Base-by-base conservation (phyloP, 106 monocot genomes). In the Vanilla planifolia region DNA sequence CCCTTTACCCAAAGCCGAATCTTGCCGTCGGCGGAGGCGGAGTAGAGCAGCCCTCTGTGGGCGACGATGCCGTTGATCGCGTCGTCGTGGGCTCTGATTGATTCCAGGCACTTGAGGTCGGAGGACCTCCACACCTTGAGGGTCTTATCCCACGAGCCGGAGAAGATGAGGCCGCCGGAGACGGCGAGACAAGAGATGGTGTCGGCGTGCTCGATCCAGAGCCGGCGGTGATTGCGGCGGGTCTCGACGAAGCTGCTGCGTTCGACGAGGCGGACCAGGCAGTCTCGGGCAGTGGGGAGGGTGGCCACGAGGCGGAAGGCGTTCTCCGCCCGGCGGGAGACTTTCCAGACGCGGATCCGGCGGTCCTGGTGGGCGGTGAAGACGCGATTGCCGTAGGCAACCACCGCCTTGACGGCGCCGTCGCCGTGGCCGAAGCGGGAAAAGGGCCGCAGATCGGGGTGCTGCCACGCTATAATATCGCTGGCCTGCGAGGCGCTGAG, bases 181-280 rank as follows among this genome's bases (percentile, higher is more conserved):
- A 69, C 81, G 6, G 81, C 85, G 42, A 85, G 81, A 71, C 85
- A 88, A 6, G 88, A 88, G 59, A 93, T 88, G 65, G 71, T 79
- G 42, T 93, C 93, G 20, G 68, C 68, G 64, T 93, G 93, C 69
- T 88, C 77, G 61, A 93, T 88, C 92, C 92, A 93, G 40, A 93
- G 81, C 23, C 65, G 48, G n/a, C 60, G 56, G 60, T 79, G 84
- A 67, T 79, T 20, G 20, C 79, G 81, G 25, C 81, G 71, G 1
- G 76, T 82, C 60, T 77, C 68, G 23, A 88, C 73, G 66, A 85
- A 93, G 62, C 79, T 93, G 63, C 69, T 77, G 63, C 75, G 79
- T n/a, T 65, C 68, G 65, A 86, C 40, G 74, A 67, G 74, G 11
- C 53, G 63, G 30, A 64, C 63, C 1, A 88, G 60, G 63, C 69